Conservation (phyloP, 371 early-diverging fungal genomes). For the Scutellospora calospora region DNA sequence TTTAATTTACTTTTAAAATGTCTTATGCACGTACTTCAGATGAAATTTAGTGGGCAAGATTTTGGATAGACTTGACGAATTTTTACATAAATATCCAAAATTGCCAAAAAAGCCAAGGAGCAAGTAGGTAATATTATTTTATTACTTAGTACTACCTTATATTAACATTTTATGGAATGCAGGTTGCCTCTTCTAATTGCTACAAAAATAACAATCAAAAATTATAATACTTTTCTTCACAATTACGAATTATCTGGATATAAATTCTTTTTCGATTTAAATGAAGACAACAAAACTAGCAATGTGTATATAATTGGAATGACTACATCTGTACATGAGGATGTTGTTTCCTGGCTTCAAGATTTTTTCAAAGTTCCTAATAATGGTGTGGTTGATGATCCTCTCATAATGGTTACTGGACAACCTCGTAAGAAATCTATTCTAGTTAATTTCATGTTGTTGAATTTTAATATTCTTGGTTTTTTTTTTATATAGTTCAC, state of each 20-base stretch:
- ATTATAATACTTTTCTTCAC: conserved; percentile 32
- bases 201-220: conserved; percentile 24
- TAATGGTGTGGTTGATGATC: conserved; percentile 17
- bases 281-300: not conserved
- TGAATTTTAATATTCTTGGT: conserved; percentile 23
- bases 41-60: conserved; percentile 11
- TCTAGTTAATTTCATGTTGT: conserved; percentile 22
- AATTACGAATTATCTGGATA: conserved; percentile 15
- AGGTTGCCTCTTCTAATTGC: conserved; percentile 34
- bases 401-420: not conserved
- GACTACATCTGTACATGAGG: not conserved
- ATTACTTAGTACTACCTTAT: not conserved
- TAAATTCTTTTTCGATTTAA: conserved; percentile 20
- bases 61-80: conserved; percentile 29
- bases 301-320: conserved; percentile 31
- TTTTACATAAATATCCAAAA: conserved; percentile 30
- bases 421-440: conserved; percentile 18
- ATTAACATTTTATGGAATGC: conserved; percentile 19
- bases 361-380: conserved; percentile 14
- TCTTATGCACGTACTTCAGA: conserved; percentile 36
- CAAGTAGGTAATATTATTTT: not conserved
- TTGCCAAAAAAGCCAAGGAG: conserved; percentile 17
- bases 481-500: conserved; percentile 39
- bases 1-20: conserved; percentile 9
- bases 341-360: not conserved